Conservation (phyloP, 2,329 filamentous ascomycete genomes). For the Epichloe scottii region DNA sequence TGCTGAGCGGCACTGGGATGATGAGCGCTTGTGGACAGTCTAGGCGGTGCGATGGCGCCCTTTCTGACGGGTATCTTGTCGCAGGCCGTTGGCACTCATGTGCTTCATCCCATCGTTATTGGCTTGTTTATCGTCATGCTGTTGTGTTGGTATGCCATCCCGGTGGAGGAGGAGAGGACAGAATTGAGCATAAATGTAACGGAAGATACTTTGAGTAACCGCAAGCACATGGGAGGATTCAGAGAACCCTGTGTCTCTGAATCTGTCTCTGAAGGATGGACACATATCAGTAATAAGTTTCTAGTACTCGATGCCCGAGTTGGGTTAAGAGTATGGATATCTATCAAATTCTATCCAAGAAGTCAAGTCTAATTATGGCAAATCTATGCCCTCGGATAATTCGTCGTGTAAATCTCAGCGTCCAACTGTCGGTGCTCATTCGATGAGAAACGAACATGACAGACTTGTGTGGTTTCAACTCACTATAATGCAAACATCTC, state of each 20-base stretch:
- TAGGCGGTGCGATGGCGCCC: conserved; percentile 54
- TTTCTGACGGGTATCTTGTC: conserved; percentile 54
- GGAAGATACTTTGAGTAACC: no score
- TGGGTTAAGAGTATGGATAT: background rate
- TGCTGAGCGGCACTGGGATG: conserved; percentile 50
- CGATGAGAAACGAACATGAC: background rate
- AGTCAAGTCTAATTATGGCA: background rate
- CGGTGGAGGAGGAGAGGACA: conserved; percentile 42
- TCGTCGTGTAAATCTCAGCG: background rate
- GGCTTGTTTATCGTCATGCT: conserved; percentile 53
- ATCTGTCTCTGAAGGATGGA: no score
- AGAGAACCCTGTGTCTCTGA: no score
- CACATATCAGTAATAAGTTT: background rate
- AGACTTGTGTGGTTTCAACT: no score
- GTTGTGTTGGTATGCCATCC: conserved; percentile 49
- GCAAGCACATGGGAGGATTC: no score
- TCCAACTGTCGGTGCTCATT: background rate
- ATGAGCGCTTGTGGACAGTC: conserved; percentile 56
- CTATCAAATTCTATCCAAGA: conserved; percentile 4
- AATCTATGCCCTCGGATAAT: background rate
- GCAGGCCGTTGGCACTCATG: conserved; percentile 49
- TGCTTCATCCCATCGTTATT: conserved; percentile 55
- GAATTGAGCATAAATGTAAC: conserved; percentile 26
- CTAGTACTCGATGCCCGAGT: background rate
- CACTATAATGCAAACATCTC: no score